A percentile compares a stretch with the other conserved stretches of the same genome.
phyloP scores from a whole-genome alignment of 345 rosid species.

The Lepidium aucheri region DNA sequence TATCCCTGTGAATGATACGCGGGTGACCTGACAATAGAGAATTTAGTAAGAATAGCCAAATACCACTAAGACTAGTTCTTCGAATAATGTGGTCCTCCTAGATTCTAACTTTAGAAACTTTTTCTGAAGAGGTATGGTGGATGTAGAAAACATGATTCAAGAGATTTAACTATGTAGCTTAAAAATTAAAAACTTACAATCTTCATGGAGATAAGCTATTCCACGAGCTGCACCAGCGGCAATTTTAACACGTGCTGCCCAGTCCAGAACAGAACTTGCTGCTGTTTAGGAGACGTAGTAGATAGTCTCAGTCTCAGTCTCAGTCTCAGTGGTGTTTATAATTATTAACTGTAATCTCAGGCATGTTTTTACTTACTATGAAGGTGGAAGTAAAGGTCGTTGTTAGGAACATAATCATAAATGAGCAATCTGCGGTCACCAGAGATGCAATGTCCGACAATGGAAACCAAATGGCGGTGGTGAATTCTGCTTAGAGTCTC shows the following conservation, averaged over 20 bases:
- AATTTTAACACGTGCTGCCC: slow-evolving; percentile 74
- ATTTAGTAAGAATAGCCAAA: not conserved
- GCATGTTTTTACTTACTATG: slow-evolving; percentile 45
- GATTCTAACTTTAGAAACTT: not conserved
- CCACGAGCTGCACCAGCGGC: slow-evolving; percentile 98
- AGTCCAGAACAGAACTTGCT: slow-evolving; percentile 44
- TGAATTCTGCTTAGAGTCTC: slow-evolving; percentile 89
- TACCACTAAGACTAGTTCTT: not conserved
- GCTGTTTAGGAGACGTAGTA: slow-evolving; percentile 29
- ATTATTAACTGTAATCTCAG: not conserved
- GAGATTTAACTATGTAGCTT: not conserved
- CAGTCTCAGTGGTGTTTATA: not conserved
- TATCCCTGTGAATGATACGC: slow-evolving; percentile 91
- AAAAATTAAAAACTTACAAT: slow-evolving; percentile 52
- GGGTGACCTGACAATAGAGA: slow-evolving; percentile 61
- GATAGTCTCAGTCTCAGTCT: not conserved
- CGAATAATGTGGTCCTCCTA: not conserved
- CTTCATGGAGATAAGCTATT: slow-evolving; percentile 94
- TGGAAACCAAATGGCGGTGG: slow-evolving; percentile 91
- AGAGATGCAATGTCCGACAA: slow-evolving; percentile 89
- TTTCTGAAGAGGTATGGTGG: not conserved
- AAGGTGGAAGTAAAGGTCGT: slow-evolving; percentile 85
- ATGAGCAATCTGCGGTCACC: slow-evolving; percentile 72
- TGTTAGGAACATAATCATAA: slow-evolving; percentile 78
- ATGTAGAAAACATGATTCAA: not conserved